Evolutionary conservation across 352 stramenopile species (phyloP), one percentile per base, ranked within the genome.

Genomic region (Phytophthora pluvialis): DNA sequence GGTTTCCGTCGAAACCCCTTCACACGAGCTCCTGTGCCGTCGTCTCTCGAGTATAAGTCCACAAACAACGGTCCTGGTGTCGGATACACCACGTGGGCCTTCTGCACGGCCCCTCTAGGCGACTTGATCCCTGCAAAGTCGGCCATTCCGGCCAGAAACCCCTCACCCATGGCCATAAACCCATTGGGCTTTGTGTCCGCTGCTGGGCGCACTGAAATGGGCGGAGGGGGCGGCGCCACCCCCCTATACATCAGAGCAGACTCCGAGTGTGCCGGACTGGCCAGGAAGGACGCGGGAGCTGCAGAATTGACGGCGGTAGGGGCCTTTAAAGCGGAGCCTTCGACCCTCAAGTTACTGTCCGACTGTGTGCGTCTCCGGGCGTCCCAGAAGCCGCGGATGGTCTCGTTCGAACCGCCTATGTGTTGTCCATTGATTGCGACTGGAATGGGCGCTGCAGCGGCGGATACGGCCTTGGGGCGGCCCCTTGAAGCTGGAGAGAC

Each of bases 41-140:
- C 80, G 0, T 78, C 67, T 39, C 83, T 75, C 4, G 86, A 94
- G 70, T 86, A 91, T 54, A 94, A 72, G 60, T 94, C 86, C 40
- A 94, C 72, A 49, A 78, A 91, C 21, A 94, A 53, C 4, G 86
- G 81, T 0, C 78, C 84, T 0, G 73, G 64, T 0, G 75, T 73
- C 8, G 55, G 40, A 55, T 93, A 93, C 21, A 83, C 56, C 26
- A 94, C 72, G 15, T 76, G 67, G 4, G 88, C 72, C 7, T 60
- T 66, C 32, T 70, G 61, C 35, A 62, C 15, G 1, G 52, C 44
- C 7, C 62, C 62, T 59, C 57, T 53, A 9, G 67, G 69, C 0
- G 68, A 70, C 7, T 72, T 73, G 3, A 69, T 57, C n/a, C 47
- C 60, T 16, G 64, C 52, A 31, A 77, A 76, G 11, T 72, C 68